Evolutionary conservation across 495 filamentous ascomycete genomes (phyloP).

Genomic region (Hyaloscypha variabilis): DNA sequence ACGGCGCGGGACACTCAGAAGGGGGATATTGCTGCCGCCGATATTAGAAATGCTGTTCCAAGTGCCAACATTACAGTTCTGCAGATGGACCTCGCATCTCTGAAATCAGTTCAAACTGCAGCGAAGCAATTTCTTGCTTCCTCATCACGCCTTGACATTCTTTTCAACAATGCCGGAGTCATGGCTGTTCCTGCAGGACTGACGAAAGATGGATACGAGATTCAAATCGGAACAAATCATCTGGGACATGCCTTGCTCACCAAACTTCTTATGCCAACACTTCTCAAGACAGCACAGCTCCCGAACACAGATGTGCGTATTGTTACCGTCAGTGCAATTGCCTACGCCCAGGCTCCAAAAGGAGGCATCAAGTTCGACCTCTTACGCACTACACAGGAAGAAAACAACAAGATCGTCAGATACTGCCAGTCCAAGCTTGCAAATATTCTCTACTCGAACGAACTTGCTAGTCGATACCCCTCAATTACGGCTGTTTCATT

Average conservation of each 20-base stretch:
- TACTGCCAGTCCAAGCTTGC: too few species aligned
- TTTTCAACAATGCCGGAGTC: slow-evolving; percentile 72
- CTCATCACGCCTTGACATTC: slow-evolving; percentile 46
- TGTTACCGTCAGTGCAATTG: too few species aligned
- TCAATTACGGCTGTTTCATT: too few species aligned
- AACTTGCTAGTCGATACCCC: too few species aligned
- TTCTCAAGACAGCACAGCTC: slow-evolving; percentile 43
- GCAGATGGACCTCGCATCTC: slow-evolving; percentile 27
- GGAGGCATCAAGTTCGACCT: too few species aligned
- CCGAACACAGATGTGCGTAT: background rate
- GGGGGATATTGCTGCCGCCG: slow-evolving; percentile 50
- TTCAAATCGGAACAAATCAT: slow-evolving; percentile 70
- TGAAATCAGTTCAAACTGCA: slow-evolving; percentile 24
- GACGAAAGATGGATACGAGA: slow-evolving; percentile 65
- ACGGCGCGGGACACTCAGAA: slow-evolving; percentile 57
- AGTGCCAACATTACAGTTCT: slow-evolving; percentile 19
- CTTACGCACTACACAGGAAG: too few species aligned
- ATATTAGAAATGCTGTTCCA: slow-evolving; percentile 47
- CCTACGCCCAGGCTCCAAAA: too few species aligned
- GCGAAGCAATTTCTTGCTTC: slow-evolving; percentile 15
- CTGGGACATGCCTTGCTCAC: slow-evolving; percentile 71
- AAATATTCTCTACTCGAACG: too few species aligned
- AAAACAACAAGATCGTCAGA: too few species aligned
- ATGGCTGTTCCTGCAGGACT: slow-evolving; percentile 52
- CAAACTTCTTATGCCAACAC: slow-evolving; percentile 61